Evolutionary conservation across 2,329 filamentous ascomycete species (phyloP).

Genomic region (Pseudocercospora crystallina): DNA sequence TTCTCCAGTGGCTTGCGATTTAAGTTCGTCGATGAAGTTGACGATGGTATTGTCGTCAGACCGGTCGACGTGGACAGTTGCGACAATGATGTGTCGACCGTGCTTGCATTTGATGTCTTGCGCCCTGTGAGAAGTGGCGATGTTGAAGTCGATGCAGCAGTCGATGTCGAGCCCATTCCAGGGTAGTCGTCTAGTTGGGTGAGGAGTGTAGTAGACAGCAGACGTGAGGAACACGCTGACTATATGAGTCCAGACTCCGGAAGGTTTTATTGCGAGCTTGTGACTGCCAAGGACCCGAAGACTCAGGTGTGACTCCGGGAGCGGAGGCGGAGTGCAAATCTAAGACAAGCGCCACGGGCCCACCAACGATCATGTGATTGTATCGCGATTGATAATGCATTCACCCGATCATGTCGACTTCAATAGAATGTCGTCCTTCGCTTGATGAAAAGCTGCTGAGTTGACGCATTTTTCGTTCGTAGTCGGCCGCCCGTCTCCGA

Average conservation of each 20-base stretch:
- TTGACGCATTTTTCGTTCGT: slow-evolving; percentile 28
- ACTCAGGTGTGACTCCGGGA: too few relatives aligned
- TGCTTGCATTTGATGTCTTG: too few relatives aligned
- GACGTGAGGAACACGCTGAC: too few relatives aligned
- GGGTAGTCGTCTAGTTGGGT: too few relatives aligned
- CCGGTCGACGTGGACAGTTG: neutral
- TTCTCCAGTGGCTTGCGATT: neutral
- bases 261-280: too few relatives aligned
- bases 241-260: too few relatives aligned
- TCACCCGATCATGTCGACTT: slow-evolving; percentile 30
- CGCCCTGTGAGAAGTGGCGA: slow-evolving; percentile 2
- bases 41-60: too few relatives aligned
- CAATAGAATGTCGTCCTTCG: slow-evolving; percentile 17
- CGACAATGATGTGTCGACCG: neutral
- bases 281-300: too few relatives aligned
- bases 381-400: neutral
- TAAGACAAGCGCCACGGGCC: too few relatives aligned
- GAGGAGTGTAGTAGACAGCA: too few relatives aligned
- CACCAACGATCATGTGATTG: too few relatives aligned
- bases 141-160: slow-evolving; percentile 8
- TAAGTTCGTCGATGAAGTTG: neutral
- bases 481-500: slow-evolving; percentile 26
- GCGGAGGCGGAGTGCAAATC: too few relatives aligned
- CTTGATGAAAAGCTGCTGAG: slow-evolving; percentile 27
- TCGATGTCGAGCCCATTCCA: slow-evolving; percentile 7